Evolutionary conservation across 176 grass and related monocot species (phyloP), one percentile per base, ranked within the genome.

Genomic region (Rhipidocladum racemiflorum): DNA sequence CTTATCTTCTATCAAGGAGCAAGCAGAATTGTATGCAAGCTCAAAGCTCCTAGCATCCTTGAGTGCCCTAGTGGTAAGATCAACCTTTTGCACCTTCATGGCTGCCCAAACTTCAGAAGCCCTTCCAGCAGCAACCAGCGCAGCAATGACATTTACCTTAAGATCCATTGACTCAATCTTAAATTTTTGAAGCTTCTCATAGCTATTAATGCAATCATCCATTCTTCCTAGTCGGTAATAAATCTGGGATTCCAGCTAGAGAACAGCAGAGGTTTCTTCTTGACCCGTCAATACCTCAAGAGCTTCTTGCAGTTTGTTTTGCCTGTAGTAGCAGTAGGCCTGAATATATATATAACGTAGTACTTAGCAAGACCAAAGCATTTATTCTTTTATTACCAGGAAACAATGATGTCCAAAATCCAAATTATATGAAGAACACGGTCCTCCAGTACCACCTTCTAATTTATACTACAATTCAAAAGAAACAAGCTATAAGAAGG

Each of bases 171-270:
- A 99, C 23, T 99, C 92, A 42, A 93, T 90, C 51, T 91, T 99
- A 75, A 72, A 91, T 65, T 90, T 93, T 77, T 95, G 82, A 76
- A 93, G 89, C 81, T 91, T 99, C 71, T 95, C 83, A 88, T 95
- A 99, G 50, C 89, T 95, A 70, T 83, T 90, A 70, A 95, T 87
- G 83, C 88, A 95, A 78, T 90, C 91, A 87, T 77, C 86, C 96
- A 95, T 99, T 87, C 81, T 95, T 68, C 91, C 89, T 77, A 90
- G 72, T 10, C 91, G 82, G 85, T 99, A 99, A 84, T 86, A 90
- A 79, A 99, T 99, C 78, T 99, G 96, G 68, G 91, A 95, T 85
- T 95, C 91, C 65, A 99, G 82, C 76, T 99, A 93, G 80, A 99
- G 87, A 78, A 93, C 46, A 86, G 77, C 85, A 75, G 77, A 40